Evolutionary conservation across 352 stramenopile species (phyloP), one percentile per base, ranked within the genome.

Genomic region (Pythium phragmitis): DNA sequence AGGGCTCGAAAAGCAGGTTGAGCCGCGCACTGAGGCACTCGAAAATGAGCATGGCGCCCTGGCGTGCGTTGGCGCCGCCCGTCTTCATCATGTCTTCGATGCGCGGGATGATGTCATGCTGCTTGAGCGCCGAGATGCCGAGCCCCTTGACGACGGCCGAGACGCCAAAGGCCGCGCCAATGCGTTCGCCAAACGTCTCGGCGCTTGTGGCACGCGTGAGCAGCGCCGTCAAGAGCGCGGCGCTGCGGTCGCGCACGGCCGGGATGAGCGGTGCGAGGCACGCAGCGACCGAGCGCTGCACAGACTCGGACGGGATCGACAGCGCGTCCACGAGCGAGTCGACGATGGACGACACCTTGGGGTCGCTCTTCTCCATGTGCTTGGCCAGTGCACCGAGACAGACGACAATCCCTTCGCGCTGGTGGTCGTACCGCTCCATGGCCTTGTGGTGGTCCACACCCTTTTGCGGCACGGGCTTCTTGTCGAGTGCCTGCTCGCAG

Each of bases 121-220:
- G 96, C 75, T 99, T 99, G 12, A 99, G 78, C 41, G 92, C 87
- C 43, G 95, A 95, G 65, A 99, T 99, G 64, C 98, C 98, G 68
- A 99, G 93, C 6, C 98, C 98, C 82, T 99, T 99, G 2, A 99
- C 91, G n/a, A 98, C 89, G 37, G 97, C 97, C 26, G 97, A 98
- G 53, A 99, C 88, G 61, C 98, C 98, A 53, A 98, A 98, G 1
- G 98, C 97, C 41, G 96, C 97, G 46, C 98, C 98, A 70, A 89
- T 95, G 45, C 90, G 85, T 55, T 92, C 83, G n/a, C 85, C 86
- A 41, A 96, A 96, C 42, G 81, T 95, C 63, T 91, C 87, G 16
- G 86, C 75, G 47, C 68, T 76, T 34, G 85, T 94, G 14, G 91
- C 77, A 49, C 79, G 78, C 12, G 75, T 79, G 2, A 97, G 64